Percentiles rank a stretch among this genome's conserved stretches.
Conservation (phyloP, 345 rosid genomes). For the Barbarea vulgaris region DNA sequence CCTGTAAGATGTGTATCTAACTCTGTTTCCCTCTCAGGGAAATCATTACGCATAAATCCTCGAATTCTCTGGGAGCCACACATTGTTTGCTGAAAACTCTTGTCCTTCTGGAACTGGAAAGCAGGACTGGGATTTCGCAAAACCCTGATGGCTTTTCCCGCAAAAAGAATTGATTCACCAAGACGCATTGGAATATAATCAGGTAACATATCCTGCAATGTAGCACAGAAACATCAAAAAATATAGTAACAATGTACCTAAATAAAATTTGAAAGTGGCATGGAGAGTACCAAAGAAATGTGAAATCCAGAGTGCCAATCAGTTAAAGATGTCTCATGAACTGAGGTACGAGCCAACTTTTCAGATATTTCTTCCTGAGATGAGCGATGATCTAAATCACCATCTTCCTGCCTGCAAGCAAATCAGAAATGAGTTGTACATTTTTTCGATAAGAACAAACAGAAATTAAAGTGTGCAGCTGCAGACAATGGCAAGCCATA, state of each 20-base stretch:
- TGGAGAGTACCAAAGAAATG: slow-evolving; percentile 67
- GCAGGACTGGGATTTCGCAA: slow-evolving; percentile 87
- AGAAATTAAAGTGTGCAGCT: slow-evolving; percentile 23
- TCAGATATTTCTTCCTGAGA: slow-evolving; percentile 62
- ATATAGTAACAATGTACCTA: neutral
- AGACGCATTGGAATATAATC: slow-evolving; percentile 86
- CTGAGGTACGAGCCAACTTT: slow-evolving; percentile 68
- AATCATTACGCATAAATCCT: slow-evolving; percentile 56
- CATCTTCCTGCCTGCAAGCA: slow-evolving; percentile 77
- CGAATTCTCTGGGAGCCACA: slow-evolving; percentile 59
- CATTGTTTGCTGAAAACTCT: slow-evolving; percentile 51
- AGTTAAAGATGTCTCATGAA: slow-evolving; percentile 73
- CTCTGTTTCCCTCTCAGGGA: slow-evolving; percentile 58
- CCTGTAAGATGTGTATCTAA: slow-evolving; percentile 53
- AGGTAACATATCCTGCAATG: slow-evolving; percentile 92
- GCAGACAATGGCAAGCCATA: neutral
- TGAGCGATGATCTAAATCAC: slow-evolving; percentile 59
- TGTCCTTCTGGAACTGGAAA: slow-evolving; percentile 64
- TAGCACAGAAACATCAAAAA: slow-evolving; percentile 30
- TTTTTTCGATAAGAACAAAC: neutral
- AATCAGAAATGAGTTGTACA: neutral
- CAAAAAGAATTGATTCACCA: slow-evolving; percentile 92
- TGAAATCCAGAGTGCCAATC: slow-evolving; percentile 99
- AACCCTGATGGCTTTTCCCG: slow-evolving; percentile 97
- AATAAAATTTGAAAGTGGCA: slow-evolving; percentile 16